Base-by-base conservation (phyloP, 2,329 filamentous ascomycete species). In the Phyllosticta citrichinensis region DNA sequence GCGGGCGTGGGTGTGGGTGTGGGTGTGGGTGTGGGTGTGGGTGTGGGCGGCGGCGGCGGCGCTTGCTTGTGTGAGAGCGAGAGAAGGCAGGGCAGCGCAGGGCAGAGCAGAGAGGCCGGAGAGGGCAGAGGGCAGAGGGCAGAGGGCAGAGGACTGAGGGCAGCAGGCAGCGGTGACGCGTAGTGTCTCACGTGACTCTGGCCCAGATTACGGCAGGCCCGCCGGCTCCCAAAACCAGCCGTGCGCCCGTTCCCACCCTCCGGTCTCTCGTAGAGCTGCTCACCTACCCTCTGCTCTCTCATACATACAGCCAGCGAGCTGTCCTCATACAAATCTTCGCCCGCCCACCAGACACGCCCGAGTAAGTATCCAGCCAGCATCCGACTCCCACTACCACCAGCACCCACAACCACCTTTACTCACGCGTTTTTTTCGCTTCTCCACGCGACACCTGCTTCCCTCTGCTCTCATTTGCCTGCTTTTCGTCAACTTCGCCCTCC, bases 401-500 rank as follows among this genome's bases (percentile, higher is more conserved):
- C 33, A 62, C 66, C 63, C 65, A 63, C 66, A 65, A 64, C 65
- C 64, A 66, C 66, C 67, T 68, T 65, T 63, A 62, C 66, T 68
- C 70, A 59, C 58, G 56, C 62, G 62, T 63, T 63, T 64, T 64
- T 63, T 55, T 55, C 58, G 57, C 56, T 52, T 56, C 47, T 66
- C 52, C 61, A 51, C 64, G 62, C 64, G 65, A 64, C 66, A 63
- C 62, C 63, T 58, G 64, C 55, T 62, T 67, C 52, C 17, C 53
- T 56, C 33, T 53, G 19, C 40, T 55, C 35, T 55, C 53, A 65
- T 64, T 60, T 62, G 60, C 60, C 61, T 62, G 51, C 60, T 65
- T 65, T 66, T 66, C 64, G 70, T 71, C 64, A 69, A 69, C 72
- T 73, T 61, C 63, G 62, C 61, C 60, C 64, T 63, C 62, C 63